Conservation (phyloP, 2,329 filamentous ascomycete species). For the Botrytis paeoniae region DNA sequence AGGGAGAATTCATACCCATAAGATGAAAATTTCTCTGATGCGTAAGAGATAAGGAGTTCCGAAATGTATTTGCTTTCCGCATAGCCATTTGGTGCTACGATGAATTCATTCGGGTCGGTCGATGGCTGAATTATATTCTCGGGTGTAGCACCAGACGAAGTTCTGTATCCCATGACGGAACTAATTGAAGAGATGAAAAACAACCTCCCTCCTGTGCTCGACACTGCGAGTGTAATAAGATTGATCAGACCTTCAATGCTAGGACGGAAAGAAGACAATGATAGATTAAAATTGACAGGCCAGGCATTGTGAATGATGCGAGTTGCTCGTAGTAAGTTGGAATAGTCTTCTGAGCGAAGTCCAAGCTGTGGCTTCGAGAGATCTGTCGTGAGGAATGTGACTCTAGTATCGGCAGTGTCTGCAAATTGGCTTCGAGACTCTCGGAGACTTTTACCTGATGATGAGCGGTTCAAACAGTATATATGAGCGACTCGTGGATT, state of each 20-base stretch:
- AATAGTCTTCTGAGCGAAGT: slow-evolving; percentile 21
- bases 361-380: not conserved
- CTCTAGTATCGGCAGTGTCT: slow-evolving; percentile 4
- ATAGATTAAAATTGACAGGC: slow-evolving; percentile 22
- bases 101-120: slow-evolving; percentile 1
- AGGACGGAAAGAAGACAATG: slow-evolving; percentile 37
- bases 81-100: slow-evolving; percentile 27
- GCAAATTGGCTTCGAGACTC: not conserved
- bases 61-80: slow-evolving; percentile 32
- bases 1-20: slow-evolving; percentile 35
- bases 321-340: slow-evolving; percentile 39
- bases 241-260: slow-evolving; percentile 41
- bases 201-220: slow-evolving; percentile 19
- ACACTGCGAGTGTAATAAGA: slow-evolving; percentile 35
- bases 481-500: not conserved
- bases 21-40: slow-evolving; percentile 40
- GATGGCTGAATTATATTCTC: not conserved
- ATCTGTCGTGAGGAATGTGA: not conserved
- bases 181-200: slow-evolving; percentile 36
- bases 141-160: slow-evolving; percentile 29
- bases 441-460: not conserved
- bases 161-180: slow-evolving; percentile 31
- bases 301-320: not conserved
- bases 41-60: slow-evolving; percentile 43
- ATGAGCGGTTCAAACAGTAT: slow-evolving; percentile 1